Evolutionary conservation across 1,284 basidiomycete genomes (phyloP).

Genomic region (Ganoderma resinaceum): DNA sequence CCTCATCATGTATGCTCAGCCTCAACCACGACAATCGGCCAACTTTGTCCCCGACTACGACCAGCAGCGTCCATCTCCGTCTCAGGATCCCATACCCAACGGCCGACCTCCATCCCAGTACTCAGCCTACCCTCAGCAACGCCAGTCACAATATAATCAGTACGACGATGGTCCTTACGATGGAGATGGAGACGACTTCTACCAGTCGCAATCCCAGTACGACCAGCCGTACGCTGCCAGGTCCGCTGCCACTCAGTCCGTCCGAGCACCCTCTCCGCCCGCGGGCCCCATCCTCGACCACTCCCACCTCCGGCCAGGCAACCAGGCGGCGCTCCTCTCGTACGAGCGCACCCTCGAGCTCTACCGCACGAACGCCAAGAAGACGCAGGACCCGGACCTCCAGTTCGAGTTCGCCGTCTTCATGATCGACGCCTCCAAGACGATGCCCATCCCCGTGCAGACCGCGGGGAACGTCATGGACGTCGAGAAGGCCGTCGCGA

Average conservation of each 20-base stretch:
- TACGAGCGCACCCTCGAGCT: constrained; percentile 96
- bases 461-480: constrained; percentile 77
- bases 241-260: constrained; percentile 46
- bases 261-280: constrained; percentile 59
- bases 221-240: constrained; percentile 38
- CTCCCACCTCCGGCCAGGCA: constrained; percentile 93
- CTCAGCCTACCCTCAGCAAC: constrained; percentile 32
- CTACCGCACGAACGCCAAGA: constrained; percentile 97
- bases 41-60: constrained; percentile 43
- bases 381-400: constrained; percentile 96
- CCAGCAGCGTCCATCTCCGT: constrained; percentile 27
- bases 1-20: constrained; percentile 41
- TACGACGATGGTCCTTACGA: constrained; percentile 45
- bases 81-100: constrained; percentile 27
- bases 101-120: constrained; percentile 35
- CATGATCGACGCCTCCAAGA: constrained; percentile 96
- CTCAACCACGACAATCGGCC: constrained; percentile 45
- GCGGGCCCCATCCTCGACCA: constrained; percentile 84
- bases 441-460: constrained; percentile 75
- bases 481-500: constrained; percentile 81
- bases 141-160: constrained; percentile 33
- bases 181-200: constrained; percentile 48
- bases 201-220: constrained; percentile 40
- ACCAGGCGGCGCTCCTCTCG: constrained; percentile 90
- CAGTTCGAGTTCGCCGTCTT: constrained; percentile 99